phyloP scores from a whole-genome alignment of 1,139 yeast species.

The Nematodospora anomalae region DNA sequence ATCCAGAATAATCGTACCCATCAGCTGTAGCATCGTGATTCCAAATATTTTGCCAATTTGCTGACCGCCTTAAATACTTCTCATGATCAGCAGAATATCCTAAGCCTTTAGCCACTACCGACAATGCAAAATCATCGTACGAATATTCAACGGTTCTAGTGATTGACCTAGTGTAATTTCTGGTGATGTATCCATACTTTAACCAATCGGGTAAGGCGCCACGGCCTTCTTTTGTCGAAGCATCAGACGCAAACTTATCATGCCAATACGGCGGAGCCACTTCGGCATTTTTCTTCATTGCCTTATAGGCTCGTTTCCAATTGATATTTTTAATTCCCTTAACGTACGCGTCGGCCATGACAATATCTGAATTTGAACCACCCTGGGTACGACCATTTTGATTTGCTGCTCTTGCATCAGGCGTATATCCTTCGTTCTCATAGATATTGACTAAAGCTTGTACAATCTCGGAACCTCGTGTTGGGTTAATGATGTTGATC shows the following conservation, averaged over 20 bases:
- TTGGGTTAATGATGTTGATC: conserved; percentile 28
- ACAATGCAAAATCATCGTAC: conserved; percentile 37
- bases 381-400: conserved; percentile 43
- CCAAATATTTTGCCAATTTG: conserved; percentile 42
- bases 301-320: conserved; percentile 34
- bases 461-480: conserved; percentile 31
- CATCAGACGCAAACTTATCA: conserved; percentile 29
- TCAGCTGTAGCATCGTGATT: conserved; percentile 25
- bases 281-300: conserved; percentile 41
- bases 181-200: conserved; percentile 28
- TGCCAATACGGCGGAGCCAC: conserved; percentile 27
- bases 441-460: conserved; percentile 31
- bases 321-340: conserved; percentile 26
- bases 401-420: conserved; percentile 40
- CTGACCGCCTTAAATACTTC: conserved; percentile 33
- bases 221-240: conserved; percentile 30
- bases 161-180: conserved; percentile 31
- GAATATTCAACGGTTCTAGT: conserved; percentile 41
- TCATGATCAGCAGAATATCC: conserved; percentile 23
- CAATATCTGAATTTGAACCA: conserved; percentile 40
- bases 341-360: conserved; percentile 39
- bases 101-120: conserved; percentile 35
- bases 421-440: conserved; percentile 36
- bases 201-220: conserved; percentile 37
- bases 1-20: conserved; percentile 27